A percentile compares a stretch with the other conserved stretches of the same genome.
These are phyloP conservation scores for Beauveria caledonica DNA, from an alignment of 2,329 filamentous ascomycete species.

Conservation along the genomic window DNA sequence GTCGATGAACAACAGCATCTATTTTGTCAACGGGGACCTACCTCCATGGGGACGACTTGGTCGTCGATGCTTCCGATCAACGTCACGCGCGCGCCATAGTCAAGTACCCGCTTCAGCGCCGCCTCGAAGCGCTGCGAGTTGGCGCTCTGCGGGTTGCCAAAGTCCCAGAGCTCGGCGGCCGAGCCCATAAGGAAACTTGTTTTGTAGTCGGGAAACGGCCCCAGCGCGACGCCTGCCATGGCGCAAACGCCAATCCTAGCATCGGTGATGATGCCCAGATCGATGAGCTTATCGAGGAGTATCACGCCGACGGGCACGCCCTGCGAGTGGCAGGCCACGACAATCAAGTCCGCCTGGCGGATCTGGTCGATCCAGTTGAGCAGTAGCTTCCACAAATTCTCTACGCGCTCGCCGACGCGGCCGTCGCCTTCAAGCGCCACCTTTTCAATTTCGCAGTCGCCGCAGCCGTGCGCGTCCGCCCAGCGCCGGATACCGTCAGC, in stretches of 20 bases:
- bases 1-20: not conserved
- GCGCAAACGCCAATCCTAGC: slow-evolving; percentile 79
- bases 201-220: slow-evolving; percentile 87
- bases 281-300: slow-evolving; percentile 85
- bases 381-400: slow-evolving; percentile 87
- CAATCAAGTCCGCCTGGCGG: slow-evolving; percentile 75
- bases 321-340: slow-evolving; percentile 92
- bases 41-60: slow-evolving; percentile 87
- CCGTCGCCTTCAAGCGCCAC: slow-evolving; percentile 93
- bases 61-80: slow-evolving; percentile 95
- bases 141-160: slow-evolving; percentile 70
- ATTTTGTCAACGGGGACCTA: slow-evolving; percentile 26
- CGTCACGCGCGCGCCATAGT: slow-evolving; percentile 73
- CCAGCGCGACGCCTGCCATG: slow-evolving; percentile 85
- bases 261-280: slow-evolving; percentile 72
- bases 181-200: slow-evolving; percentile 82
- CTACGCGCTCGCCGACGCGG: slow-evolving; percentile 79
- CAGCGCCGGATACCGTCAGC: slow-evolving; percentile 78
- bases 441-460: slow-evolving; percentile 79
- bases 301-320: slow-evolving; percentile 91
- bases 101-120: slow-evolving; percentile 64
- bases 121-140: slow-evolving; percentile 76
- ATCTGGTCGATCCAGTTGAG: slow-evolving; percentile 94
- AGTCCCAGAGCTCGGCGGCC: slow-evolving; percentile 92
- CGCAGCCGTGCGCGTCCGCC: slow-evolving; percentile 64